Conservation (phyloP, 139 green algal species). For the Pseudopediastrum boryanum region DNA sequence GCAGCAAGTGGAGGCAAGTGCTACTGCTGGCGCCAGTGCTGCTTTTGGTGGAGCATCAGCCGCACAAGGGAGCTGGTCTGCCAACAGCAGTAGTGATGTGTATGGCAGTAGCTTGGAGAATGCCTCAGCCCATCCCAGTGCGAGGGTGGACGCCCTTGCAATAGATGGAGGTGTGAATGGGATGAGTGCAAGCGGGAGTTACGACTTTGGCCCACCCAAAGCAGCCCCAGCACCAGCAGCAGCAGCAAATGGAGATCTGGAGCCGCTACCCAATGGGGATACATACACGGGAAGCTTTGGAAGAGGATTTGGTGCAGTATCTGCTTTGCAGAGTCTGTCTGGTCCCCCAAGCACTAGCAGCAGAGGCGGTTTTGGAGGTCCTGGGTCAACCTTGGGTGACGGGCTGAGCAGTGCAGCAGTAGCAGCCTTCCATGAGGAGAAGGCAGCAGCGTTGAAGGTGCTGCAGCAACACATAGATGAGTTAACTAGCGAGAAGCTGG, state of each 20-base stretch:
- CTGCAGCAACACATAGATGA: conserved; percentile 80
- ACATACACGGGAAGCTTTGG: too few relatives aligned
- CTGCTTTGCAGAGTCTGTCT: too few relatives aligned
- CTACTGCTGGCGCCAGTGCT: not conserved
- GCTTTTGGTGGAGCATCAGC: not conserved
- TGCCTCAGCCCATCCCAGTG: too few relatives aligned
- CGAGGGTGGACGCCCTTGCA: too few relatives aligned
- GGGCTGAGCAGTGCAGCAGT: not conserved
- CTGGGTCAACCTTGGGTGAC: not conserved
- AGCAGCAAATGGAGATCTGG: not conserved
- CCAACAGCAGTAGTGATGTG: too few relatives aligned
- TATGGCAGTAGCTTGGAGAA: too few relatives aligned
- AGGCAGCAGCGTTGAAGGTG: conserved; percentile 26
- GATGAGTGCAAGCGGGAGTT: too few relatives aligned
- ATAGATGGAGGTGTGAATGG: too few relatives aligned
- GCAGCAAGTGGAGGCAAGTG: not conserved
- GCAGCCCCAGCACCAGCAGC: not conserved
- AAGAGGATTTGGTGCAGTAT: too few relatives aligned
- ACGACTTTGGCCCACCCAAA: too few relatives aligned
- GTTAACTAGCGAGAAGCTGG: conserved; percentile 77
- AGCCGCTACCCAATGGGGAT: conserved; percentile 6
- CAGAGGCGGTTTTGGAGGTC: not conserved
- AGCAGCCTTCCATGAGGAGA: not conserved
- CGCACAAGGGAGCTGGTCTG: too few relatives aligned
- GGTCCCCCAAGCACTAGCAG: not conserved